Evolutionary conservation across 2,329 filamentous ascomycete species (phyloP), one percentile per base, ranked within the genome.

Genomic region (Epichloe typhina): DNA sequence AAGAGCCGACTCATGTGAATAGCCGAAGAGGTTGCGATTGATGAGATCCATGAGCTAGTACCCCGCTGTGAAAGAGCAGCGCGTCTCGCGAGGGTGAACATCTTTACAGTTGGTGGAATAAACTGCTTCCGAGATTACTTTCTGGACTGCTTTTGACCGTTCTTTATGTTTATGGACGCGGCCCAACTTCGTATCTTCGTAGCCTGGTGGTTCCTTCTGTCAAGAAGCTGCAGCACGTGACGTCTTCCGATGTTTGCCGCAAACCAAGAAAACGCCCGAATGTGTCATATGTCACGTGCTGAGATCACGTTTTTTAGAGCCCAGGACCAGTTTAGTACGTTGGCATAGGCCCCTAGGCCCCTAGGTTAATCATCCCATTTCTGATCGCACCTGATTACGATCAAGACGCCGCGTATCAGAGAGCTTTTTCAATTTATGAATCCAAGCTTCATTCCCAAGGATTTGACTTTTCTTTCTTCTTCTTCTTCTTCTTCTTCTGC

Each of bases 381-480:
- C 15, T 9, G 17, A 59, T 63, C 65, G 64, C 66, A 63, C 66
- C 65, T 66, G 67, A 66, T 66, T 67, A 66, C 63, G 43, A 40
- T 62, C 61, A 59, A 62, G 60, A 65, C 64, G 62, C 61, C 59
- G 59, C 57, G 54, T 56, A 61, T 61, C 49, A 57, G 55, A 55
- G 54, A 49, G 31, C 46, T 13, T 40, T 36, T 17, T 46, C 39
- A 52, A 47, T 15, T 21, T 45, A 15, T 12, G 19, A n/a, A 45
- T 2, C 7, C 19, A 15, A 35, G 9, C 7, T 39, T 23, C 23
- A 35, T 33, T 8, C 13, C n/a, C 15, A 5, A 17, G 9, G 3
- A 8, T 13, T 13, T 4, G 13, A 21, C 4, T 3, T n/a, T 4
- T 19, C 19, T 41, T 3, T 42, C n/a, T 15, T 21, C 8, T 11